Evolutionary conservation across 768 basidiomycete genomes (phyloP).

Genomic region (Mycena rosella): DNA sequence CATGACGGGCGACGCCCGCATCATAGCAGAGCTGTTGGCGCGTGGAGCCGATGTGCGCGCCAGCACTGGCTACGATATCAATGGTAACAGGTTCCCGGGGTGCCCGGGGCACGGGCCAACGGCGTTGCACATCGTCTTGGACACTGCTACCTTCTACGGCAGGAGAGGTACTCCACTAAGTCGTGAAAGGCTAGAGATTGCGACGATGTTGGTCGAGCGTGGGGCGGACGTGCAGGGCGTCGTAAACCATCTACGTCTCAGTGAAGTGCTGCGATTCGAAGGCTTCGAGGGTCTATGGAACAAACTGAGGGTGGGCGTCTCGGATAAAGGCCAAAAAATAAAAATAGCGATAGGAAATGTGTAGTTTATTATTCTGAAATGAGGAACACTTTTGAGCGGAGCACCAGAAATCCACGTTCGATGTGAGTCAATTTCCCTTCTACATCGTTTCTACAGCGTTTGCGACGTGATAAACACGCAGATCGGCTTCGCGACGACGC

Average conservation of each 20-base stretch:
- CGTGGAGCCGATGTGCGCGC: slow-evolving; percentile 24
- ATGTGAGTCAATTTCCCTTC: too few relatives aligned
- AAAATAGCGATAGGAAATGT: too few relatives aligned
- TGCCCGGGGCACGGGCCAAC: slow-evolving; percentile 22
- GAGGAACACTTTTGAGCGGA: too few relatives aligned
- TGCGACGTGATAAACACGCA: slow-evolving; percentile 58
- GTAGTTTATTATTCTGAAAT: too few relatives aligned
- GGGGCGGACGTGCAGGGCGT: slow-evolving; percentile 20
- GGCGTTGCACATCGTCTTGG: slow-evolving; percentile 25
- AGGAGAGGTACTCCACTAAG: not conserved
- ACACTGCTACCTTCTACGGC: slow-evolving; percentile 17
- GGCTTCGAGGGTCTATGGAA: slow-evolving; percentile 28
- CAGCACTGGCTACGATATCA: not conserved
- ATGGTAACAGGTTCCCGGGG: too few relatives aligned
- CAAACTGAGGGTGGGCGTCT: slow-evolving; percentile 25
- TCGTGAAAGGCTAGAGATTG: slow-evolving; percentile 13
- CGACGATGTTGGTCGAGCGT: slow-evolving; percentile 6
- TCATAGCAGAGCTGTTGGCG: slow-evolving; percentile 4
- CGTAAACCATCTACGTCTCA: slow-evolving; percentile 3
- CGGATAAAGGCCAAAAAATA: slow-evolving; percentile 4
- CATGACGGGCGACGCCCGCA: slow-evolving; percentile 15
- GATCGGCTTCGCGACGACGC: slow-evolving; percentile 55
- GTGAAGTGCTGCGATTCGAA: slow-evolving; percentile 25
- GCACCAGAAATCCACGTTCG: too few relatives aligned
- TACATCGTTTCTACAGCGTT: slow-evolving; percentile 68